Conservation (phyloP, 225 moss, liverwort and hornwort genomes). For the Lunularia cruciata region DNA sequence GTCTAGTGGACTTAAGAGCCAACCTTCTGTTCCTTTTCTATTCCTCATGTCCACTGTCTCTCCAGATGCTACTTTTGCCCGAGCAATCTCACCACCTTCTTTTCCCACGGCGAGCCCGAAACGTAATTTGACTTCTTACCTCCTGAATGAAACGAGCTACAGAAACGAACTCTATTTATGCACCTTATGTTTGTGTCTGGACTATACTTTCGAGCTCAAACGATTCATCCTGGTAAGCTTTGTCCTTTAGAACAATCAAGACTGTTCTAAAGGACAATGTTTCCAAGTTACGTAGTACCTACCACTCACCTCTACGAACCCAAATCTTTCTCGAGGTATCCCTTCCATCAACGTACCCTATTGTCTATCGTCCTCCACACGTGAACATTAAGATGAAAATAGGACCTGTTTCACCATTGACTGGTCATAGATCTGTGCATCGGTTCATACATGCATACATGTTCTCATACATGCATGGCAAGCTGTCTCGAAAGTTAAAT, state of each 20-base stretch:
- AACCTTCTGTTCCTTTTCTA: slow-evolving; percentile 8
- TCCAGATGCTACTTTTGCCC: not conserved
- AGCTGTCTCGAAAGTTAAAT: not conserved
- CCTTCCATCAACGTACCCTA: not conserved
- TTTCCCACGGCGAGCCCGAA: not conserved
- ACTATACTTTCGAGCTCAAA: no score
- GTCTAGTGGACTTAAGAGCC: not conserved
- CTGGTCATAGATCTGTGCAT: not conserved
- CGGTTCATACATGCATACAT: no score
- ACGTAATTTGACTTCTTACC: not conserved
- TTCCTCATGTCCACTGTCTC: not conserved
- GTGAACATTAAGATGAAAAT: not conserved
- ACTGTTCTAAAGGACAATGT: no score
- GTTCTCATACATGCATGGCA: not conserved
- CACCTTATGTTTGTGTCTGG: no score
- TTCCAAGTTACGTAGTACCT: no score
- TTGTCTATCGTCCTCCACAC: not conserved
- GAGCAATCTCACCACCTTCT: not conserved
- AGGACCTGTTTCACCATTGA: not conserved
- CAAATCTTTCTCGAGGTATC: no score
- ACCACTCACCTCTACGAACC: no score
- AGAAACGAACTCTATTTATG: no score
- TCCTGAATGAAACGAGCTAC: not conserved
- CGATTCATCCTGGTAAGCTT: no score
- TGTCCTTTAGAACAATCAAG: not conserved